Conservation (phyloP, 2,329 filamentous ascomycete genomes). For the Clonostachys sp. region DNA sequence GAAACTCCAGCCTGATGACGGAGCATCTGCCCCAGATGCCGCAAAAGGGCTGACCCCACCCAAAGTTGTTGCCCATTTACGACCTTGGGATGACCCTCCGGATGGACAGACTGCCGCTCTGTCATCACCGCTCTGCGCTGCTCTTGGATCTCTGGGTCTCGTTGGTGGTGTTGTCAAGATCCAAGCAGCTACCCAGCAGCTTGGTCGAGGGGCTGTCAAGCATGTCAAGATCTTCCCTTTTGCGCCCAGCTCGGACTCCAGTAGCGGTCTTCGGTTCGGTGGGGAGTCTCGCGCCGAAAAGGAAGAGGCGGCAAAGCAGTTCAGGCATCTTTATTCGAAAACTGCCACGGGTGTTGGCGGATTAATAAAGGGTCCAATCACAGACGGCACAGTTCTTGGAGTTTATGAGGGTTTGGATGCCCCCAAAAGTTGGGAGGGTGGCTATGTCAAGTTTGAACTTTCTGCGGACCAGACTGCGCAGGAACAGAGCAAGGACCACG, state of each 20-base stretch:
- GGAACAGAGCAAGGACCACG: slow-evolving; percentile 39
- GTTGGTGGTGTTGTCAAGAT: slow-evolving; percentile 86
- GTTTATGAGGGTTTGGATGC: slow-evolving; percentile 47
- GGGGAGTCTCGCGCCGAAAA: slow-evolving; percentile 80
- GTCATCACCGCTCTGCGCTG: slow-evolving; percentile 70
- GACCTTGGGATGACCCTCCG: slow-evolving; percentile 81
- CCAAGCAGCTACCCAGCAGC: slow-evolving; percentile 71
- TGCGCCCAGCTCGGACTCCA: slow-evolving; percentile 48
- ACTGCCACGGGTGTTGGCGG: slow-evolving; percentile 44
- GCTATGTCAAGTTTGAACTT: slow-evolving; percentile 71
- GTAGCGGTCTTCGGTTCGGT: slow-evolving; percentile 75
- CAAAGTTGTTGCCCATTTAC: slow-evolving; percentile 72
- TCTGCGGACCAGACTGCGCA: slow-evolving; percentile 21
- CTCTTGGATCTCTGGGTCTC: slow-evolving; percentile 66
- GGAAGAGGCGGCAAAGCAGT: slow-evolving; percentile 69
- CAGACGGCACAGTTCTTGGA: slow-evolving; percentile 78
- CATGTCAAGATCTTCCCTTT: slow-evolving; percentile 81
- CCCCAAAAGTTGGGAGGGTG: slow-evolving; percentile 72
- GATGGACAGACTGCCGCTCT: slow-evolving; percentile 76
- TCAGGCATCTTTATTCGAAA: slow-evolving; percentile 67
- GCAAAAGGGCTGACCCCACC: slow-evolving; percentile 16
- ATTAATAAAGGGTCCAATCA: slow-evolving; percentile 78
- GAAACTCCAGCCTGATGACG: slow-evolving; percentile 63
- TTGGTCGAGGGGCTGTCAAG: slow-evolving; percentile 60
- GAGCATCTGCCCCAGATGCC: slow-evolving; percentile 43